A percentile compares a stretch with the other conserved stretches of the same genome.
phyloP scores from a whole-genome alignment of 495 filamentous ascomycete species.

The Sordaria brevicollis region DNA sequence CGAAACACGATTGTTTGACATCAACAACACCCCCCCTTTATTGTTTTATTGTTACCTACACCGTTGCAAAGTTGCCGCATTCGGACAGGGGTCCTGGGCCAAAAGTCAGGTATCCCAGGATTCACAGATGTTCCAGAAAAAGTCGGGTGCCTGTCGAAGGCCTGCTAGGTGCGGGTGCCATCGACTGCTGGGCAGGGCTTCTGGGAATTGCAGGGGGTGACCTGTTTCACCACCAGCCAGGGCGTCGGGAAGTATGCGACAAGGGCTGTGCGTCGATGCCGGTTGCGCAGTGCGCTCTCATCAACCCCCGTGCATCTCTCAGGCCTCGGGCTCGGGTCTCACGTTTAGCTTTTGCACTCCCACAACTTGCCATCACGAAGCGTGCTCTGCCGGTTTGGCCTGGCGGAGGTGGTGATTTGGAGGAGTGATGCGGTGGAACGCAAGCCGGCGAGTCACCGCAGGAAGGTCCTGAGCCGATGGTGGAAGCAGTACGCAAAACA shows the following conservation, averaged over 20 bases:
- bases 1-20: neutral
- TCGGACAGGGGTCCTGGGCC: neutral
- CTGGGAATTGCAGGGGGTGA: slow-evolving; percentile 25
- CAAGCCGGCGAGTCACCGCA: slow-evolving; percentile 5
- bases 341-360: neutral
- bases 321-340: neutral
- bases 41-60: neutral
- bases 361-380: neutral
- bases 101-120: slow-evolving; percentile 9
- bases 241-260: slow-evolving; percentile 22
- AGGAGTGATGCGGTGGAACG: neutral
- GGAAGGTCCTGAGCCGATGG: slow-evolving; percentile 11
- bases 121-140: slow-evolving; percentile 29
- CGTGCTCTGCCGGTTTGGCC: slow-evolving; percentile 4
- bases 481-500: neutral
- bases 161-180: slow-evolving; percentile 16
- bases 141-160: slow-evolving; percentile 21
- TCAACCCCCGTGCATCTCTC: neutral
- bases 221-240: slow-evolving; percentile 32
- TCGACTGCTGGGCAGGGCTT: slow-evolving; percentile 9
- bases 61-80: neutral
- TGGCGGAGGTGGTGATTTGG: neutral
- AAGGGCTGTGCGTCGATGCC: slow-evolving; percentile 17
- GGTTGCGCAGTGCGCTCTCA: slow-evolving; percentile 19
- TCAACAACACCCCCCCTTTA: neutral